Base-by-base conservation (phyloP, 148 eudicot species). In the Pouteria glomerata region DNA sequence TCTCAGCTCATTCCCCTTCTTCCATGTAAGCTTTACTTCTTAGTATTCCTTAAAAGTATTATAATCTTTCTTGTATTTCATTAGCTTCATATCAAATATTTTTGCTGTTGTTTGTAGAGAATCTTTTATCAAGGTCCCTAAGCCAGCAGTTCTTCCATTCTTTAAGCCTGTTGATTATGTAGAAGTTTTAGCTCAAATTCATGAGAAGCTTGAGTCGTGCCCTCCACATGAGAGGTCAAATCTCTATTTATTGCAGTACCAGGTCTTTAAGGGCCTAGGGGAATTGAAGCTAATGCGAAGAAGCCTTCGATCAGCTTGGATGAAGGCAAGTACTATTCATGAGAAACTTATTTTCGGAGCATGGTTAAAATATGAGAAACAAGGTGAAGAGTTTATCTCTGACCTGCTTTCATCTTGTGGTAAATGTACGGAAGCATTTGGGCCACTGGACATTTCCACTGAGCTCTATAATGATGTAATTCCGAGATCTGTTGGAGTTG, bases 141-240 rank as follows among this genome's bases (percentile, higher is more conserved):
- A 95, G 63, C 98, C 98, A 52, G 80, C 76, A 57, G 77, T 95
- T 82, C 83, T 88, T 66, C 90, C 94, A 30, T 87, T 85, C 59
- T 92, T 86, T 78, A 95, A 90, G 78, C 97, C 99, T 55, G 86
- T 86, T 63, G 92, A 95, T 84, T 95, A 89, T 84, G 99, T 95
- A 56, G 89, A 91, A 84, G 88, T 91, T 47, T 83, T 95, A 84
- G 93, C 99, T 69, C 93, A 87, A 85, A 86, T 91, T 72, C 97
- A 95, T 53, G 96, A 95, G 76, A 94, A 95, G 52, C 85, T 95
- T 6, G 97, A 95, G 70, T 85, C 92, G 8, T 95, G 99, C 74
- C 72, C 84, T 27, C 75, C 81, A 11, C 72, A 82, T 64, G 90
- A 77, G 62, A 85, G 90, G 76, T 82, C 99, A 34, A 81, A 69